Conservation (phyloP, 2,329 filamentous ascomycete species). For the Davidsoniella neocaledoniae region DNA sequence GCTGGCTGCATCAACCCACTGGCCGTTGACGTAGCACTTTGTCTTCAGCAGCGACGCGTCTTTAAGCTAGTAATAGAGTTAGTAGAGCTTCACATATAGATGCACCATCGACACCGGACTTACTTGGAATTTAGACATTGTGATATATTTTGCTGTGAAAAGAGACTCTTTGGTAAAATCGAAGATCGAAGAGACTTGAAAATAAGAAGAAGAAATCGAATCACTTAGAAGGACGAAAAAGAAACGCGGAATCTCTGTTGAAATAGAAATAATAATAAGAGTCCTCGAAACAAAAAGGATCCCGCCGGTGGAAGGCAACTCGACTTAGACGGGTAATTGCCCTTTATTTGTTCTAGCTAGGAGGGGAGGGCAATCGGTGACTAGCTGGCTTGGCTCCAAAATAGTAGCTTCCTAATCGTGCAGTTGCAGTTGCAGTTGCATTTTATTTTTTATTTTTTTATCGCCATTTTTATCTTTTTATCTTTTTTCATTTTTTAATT, state of each 20-base stretch:
- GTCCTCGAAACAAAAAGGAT: too few relatives aligned
- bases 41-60: slow-evolving; percentile 52
- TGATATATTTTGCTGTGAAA: not conserved
- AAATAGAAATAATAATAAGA: too few relatives aligned
- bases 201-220: not conserved
- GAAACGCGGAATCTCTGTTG: not conserved
- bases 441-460: too few relatives aligned
- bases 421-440: too few relatives aligned
- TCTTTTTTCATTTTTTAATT: too few relatives aligned
- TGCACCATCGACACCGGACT: not conserved
- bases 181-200: not conserved
- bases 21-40: slow-evolving; percentile 56
- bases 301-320: not conserved
- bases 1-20: slow-evolving; percentile 57
- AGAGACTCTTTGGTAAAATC: not conserved
- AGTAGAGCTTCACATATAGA: not conserved
- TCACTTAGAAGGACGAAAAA: not conserved
- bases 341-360: too few relatives aligned
- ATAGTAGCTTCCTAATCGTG: too few relatives aligned
- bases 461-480: too few relatives aligned
- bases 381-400: too few relatives aligned
- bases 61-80: slow-evolving; percentile 29
- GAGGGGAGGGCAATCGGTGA: too few relatives aligned
- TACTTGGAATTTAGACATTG: slow-evolving; percentile 7
- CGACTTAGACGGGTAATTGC: too few relatives aligned